A percentile compares a stretch with the other conserved stretches of the same genome.
phyloP scores from a whole-genome alignment of 495 filamentous ascomycete genomes.

The Physcia stellaris region DNA sequence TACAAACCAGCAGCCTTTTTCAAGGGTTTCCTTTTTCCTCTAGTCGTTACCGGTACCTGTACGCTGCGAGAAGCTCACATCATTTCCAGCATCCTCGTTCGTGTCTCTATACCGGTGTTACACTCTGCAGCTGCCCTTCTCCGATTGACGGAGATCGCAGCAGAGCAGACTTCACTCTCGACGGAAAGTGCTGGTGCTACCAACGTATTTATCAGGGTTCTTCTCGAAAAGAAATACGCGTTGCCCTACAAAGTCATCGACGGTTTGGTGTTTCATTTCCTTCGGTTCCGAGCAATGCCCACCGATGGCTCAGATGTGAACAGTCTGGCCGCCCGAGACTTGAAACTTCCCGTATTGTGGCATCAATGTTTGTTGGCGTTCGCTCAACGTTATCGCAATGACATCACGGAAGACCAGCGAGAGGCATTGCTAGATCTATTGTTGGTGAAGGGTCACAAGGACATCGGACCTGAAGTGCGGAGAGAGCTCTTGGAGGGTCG shows the following conservation, averaged over 20 bases:
- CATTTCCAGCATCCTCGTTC: constrained; percentile 64
- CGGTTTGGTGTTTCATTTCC: constrained; percentile 87
- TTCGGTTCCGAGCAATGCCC: constrained; percentile 61
- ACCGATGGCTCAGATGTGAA: not conserved
- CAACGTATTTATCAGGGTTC: constrained; percentile 80
- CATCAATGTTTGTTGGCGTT: constrained; percentile 82
- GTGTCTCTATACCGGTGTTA: constrained; percentile 71
- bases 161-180: constrained; percentile 60
- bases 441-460: constrained; percentile 71
- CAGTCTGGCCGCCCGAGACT: constrained; percentile 30
- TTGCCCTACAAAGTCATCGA: constrained; percentile 91
- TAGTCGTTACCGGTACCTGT: constrained; percentile 63
- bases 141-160: constrained; percentile 82
- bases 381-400: constrained; percentile 85
- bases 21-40: constrained; percentile 87
- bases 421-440: constrained; percentile 84
- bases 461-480: constrained; percentile 81
- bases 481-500: constrained; percentile 82
- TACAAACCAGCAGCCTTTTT: constrained; percentile 97
- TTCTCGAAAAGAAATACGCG: constrained; percentile 95
- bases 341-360: constrained; percentile 73
- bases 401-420: constrained; percentile 84
- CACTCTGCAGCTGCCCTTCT: constrained; percentile 89
- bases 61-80: constrained; percentile 87
- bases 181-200: constrained; percentile 70